Conservation (phyloP, 495 filamentous ascomycete species). For the Penicillium canescens region DNA sequence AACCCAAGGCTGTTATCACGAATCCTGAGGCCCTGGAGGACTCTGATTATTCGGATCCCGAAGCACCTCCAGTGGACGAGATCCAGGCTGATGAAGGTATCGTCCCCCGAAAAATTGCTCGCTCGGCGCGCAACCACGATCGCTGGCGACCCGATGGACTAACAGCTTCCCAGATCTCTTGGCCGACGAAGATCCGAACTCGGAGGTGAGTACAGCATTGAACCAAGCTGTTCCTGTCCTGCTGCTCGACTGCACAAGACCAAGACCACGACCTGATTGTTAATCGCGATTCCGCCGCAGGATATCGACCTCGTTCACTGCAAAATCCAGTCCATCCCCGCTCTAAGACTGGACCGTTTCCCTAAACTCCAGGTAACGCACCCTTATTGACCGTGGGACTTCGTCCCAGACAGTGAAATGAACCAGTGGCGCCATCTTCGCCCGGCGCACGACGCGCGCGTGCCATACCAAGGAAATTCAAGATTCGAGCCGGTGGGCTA, state of each 20-base stretch:
- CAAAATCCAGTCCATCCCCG: constrained; percentile 75
- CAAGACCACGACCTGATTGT: constrained; percentile 1
- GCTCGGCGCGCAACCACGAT: not conserved
- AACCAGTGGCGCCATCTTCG: not conserved
- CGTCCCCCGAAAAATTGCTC: not conserved
- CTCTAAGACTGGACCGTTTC: constrained; percentile 81
- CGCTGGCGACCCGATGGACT: not conserved
- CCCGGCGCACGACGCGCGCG: not conserved
- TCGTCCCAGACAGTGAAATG: not conserved
- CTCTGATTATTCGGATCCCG: constrained; percentile 82
- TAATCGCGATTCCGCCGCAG: constrained; percentile 35
- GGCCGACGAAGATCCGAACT: constrained; percentile 61
- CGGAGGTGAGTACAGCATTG: constrained; percentile 43
- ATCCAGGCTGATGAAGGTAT: constrained; percentile 81
- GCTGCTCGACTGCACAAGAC: not conserved
- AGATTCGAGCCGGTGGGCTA: constrained; percentile 5
- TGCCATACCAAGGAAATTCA: too few relatives aligned
- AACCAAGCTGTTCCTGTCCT: not conserved
- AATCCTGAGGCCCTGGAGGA: constrained; percentile 81
- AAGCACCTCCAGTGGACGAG: constrained; percentile 72
- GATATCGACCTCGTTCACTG: constrained; percentile 91
- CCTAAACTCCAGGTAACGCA: constrained; percentile 60
- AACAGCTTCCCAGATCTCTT: constrained; percentile 55
- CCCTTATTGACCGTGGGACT: not conserved
- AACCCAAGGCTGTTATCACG: constrained; percentile 58